Base-by-base conservation (phyloP, 768 basidiomycete genomes). In the Pilatotrama ljubarskyi region DNA sequence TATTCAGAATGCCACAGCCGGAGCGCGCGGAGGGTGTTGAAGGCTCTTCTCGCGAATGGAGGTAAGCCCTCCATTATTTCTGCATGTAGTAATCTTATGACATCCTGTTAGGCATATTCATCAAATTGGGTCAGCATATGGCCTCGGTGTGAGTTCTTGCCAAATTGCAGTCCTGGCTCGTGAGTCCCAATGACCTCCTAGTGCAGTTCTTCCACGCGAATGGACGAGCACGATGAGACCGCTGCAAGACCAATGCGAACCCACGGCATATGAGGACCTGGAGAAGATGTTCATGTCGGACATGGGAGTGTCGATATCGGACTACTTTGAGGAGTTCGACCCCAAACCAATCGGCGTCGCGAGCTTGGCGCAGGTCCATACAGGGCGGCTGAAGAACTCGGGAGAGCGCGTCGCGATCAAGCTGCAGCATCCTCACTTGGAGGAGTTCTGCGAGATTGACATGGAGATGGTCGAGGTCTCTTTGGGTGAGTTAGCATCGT, bases 351-450 rank as follows among this genome's bases (percentile, higher is more conserved):
- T 98, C 44, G 97, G 97, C 2, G 94, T 98, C 15, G 97, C 97
- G 13, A 96, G 93, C 67, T 75, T 98, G 37, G 97, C 97, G 5
- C 97, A 99, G 73, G 97, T 98, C 15, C 97, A 98, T 73, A 82
- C 89, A 18, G 97, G 87, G 3, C 82, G 74, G 14, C 86, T 92
- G 62, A 82, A 83, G 51, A 78, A 83, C 48, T 86, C 88, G 5
- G 90, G 92, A 2, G 80, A 81, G 71, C 75, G 76, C 55, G 94
- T 95, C 25, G 97, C 97, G 8, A 90, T 98, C 51, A 96, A 95
- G 88, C 63, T 93, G 36, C 94, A 98, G 79, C 97, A 99, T 73
- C 95, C 97, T 9, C 91, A 90, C 72, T 80, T 99, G 2, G 85
- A 88, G 14, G 95, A 98, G 71, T 99, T 94, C 69, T 92, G 88